phyloP scores from a whole-genome alignment of 2,329 filamentous ascomycete species.

The Aaosphaeria arxii region DNA sequence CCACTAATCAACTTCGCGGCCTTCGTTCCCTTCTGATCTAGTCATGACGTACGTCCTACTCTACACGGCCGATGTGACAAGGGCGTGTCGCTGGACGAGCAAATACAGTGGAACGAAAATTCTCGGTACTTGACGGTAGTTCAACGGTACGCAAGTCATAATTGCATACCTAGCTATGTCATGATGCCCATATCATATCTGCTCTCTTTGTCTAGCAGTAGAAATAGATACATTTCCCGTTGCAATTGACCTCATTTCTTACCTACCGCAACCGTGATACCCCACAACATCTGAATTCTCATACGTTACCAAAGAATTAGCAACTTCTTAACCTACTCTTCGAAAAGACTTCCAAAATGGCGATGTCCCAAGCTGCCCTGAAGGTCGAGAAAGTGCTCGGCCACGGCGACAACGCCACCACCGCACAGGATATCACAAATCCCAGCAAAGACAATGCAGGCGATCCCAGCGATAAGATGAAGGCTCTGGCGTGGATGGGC shows the following conservation, averaged over 20 bases:
- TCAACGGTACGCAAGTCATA: background rate
- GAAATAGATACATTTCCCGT: background rate
- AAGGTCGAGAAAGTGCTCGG: slow-evolving; percentile 65
- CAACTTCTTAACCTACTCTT: background rate
- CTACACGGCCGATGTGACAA: slow-evolving; percentile 1
- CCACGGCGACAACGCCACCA: slow-evolving; percentile 63
- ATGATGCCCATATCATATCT: background rate
- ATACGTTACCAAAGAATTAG: background rate
- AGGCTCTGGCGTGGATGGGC: slow-evolving; percentile 77
- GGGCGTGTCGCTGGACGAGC: background rate
- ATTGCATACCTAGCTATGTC: background rate
- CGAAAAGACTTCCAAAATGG: slow-evolving; percentile 17
- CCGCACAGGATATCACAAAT: slow-evolving; percentile 66
- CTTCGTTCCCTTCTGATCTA: slow-evolving; percentile 1
- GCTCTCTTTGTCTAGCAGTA: background rate
- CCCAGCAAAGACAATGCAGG: slow-evolving; percentile 47
- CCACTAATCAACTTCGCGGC: background rate
- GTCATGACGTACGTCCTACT: slow-evolving; percentile 5
- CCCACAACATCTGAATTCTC: background rate
- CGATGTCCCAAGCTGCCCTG: slow-evolving; percentile 57
- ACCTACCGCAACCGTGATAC: too few relatives aligned
- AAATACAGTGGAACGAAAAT: background rate
- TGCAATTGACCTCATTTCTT: background rate
- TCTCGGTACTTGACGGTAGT: background rate
- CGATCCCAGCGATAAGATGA: slow-evolving; percentile 64